Conservation (phyloP, 2,329 filamentous ascomycete genomes). For the Exophiala dermatitidis region DNA sequence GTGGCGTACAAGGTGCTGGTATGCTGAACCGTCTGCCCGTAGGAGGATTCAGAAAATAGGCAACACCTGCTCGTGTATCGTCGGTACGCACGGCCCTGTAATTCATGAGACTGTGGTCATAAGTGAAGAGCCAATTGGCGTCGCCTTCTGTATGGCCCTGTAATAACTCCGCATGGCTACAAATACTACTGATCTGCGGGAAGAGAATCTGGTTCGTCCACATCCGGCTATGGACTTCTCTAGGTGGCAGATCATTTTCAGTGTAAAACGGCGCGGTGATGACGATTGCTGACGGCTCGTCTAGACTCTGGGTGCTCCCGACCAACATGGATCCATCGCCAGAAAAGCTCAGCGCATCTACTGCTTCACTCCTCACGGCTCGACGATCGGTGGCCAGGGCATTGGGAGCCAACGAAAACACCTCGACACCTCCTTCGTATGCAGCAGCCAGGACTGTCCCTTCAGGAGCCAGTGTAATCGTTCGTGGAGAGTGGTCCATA, state of each 20-base stretch:
- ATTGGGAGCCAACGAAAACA: slow-evolving; percentile 63
- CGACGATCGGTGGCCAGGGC: slow-evolving; percentile 60
- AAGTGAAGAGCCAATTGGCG: slow-evolving; percentile 69
- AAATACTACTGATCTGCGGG: slow-evolving; percentile 70
- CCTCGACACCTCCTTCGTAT: slow-evolving; percentile 82
- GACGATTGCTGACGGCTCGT: slow-evolving; percentile 63
- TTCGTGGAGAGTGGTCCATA: slow-evolving; percentile 68
- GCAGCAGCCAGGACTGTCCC: slow-evolving; percentile 76
- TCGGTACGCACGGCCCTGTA: slow-evolving; percentile 71
- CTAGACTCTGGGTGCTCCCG: slow-evolving; percentile 62
- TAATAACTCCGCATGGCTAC: slow-evolving; percentile 67
- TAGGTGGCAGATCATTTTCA: slow-evolving; percentile 39
- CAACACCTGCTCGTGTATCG: slow-evolving; percentile 66
- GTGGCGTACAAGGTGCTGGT: slow-evolving; percentile 60
- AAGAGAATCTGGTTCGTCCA: slow-evolving; percentile 85
- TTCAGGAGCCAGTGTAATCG: slow-evolving; percentile 73
- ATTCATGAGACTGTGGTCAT: slow-evolving; percentile 67
- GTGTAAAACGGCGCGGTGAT: slow-evolving; percentile 75
- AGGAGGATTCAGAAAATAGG: slow-evolving; percentile 67
- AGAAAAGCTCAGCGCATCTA: slow-evolving; percentile 69
- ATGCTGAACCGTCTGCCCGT: slow-evolving; percentile 45
- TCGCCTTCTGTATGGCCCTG: slow-evolving; percentile 47
- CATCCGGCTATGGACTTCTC: slow-evolving; percentile 61
- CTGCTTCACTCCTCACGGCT: slow-evolving; percentile 69
- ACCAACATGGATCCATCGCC: slow-evolving; percentile 70